phyloP scores from a whole-genome alignment of 257 asterid species.

The Fraxinus quadrangulata region DNA sequence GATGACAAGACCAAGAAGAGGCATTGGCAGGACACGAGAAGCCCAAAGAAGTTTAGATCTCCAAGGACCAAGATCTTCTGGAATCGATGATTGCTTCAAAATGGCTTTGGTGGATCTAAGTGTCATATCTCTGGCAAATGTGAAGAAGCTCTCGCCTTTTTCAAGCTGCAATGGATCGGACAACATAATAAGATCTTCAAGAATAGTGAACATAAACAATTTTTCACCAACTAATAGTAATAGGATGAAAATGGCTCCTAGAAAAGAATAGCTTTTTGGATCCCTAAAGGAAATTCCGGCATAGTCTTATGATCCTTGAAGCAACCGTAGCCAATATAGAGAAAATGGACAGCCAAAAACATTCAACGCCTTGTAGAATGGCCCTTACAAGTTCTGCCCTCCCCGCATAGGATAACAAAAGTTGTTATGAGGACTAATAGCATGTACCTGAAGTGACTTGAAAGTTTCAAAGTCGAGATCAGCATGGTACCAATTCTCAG shows the following conservation, averaged over 20 bases:
- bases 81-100: constrained; percentile 51
- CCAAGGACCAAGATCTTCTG: constrained; percentile 91
- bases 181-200: background rate
- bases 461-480: constrained; percentile 97
- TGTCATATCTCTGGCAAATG: constrained; percentile 95
- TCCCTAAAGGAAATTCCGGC: too few relatives aligned
- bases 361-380: too few relatives aligned
- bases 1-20: constrained; percentile 88
- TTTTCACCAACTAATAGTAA: constrained; percentile 4
- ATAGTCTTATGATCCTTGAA: too few relatives aligned
- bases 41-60: constrained; percentile 91
- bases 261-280: background rate
- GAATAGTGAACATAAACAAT: constrained; percentile 4
- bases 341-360: too few relatives aligned
- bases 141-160: constrained; percentile 94
- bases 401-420: background rate
- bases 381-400: too few relatives aligned
- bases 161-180: constrained; percentile 55
- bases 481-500: constrained; percentile 92
- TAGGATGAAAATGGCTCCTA: constrained; percentile 2
- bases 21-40: constrained; percentile 92
- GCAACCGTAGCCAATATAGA: too few relatives aligned
- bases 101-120: constrained; percentile 84
- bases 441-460: constrained; percentile 79
- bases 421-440: background rate